Base-by-base conservation (phyloP, 1,139 yeast species). In the Nakaseomyces glabratus region DNA sequence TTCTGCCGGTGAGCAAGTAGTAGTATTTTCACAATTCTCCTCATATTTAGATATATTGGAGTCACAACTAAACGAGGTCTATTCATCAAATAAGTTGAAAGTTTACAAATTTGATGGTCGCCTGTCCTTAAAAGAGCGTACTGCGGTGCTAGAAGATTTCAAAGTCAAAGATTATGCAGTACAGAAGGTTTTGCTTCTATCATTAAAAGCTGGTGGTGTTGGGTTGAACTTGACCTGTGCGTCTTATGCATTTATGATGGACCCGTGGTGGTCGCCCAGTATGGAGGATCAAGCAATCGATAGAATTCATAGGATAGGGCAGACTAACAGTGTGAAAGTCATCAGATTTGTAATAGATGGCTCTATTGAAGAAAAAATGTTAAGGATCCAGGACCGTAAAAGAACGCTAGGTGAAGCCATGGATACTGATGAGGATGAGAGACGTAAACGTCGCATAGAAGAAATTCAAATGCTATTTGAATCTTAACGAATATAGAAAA, bases 201-300 rank as follows among this genome's bases (percentile, higher is more conserved):
- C 95, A 1, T 62, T 88, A 42, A 88, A 85, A 56, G 94, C 97
- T 0, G 97, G 98, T 12, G 97, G 97, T 4, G 95, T 88, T 6
- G 98, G 98, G 0, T 66, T 90, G 44, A 90, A 90, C 52, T 63
- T 90, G 41, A 88, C 95, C 0, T 74, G 79, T 31, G 95, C 97
- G 0, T 79, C 84, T 0, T 69, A 74, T 29, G 97, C 94, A 6
- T 86, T 78, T 50, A 69, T 90, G 73, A 82, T 90, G 88, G 97
- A 90, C 51, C 97, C 97, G 0, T 90, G 95, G 93, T 90, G 97
- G 97, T 82, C 93, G 17, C 94, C 85, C 29, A 85, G 95, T 38
- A 76, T 84, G 28, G 97, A 90, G 52, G 85, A 84, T 29, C 97
- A 90, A 58, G 97, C 97, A 0, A 85, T 90, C 45, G 97, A 90